Conservation (phyloP, 2,329 filamentous ascomycete genomes). For the Verticillium klebahnii region DNA sequence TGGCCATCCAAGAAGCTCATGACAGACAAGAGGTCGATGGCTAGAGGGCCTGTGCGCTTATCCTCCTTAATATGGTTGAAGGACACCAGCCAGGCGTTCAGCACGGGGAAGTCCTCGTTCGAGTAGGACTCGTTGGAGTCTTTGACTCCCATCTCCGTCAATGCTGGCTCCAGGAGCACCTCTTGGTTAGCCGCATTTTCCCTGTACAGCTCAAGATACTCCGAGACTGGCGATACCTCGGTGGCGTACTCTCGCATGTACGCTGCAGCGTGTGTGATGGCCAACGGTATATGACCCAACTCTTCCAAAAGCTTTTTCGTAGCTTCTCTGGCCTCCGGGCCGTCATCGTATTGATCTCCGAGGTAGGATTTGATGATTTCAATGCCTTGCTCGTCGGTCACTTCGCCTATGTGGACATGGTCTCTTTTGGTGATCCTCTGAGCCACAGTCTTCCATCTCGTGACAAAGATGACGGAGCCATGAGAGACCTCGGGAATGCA, state of each 20-base stretch:
- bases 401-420: neutral
- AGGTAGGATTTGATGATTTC: neutral
- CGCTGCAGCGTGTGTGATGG: neutral
- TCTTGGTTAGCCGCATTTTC: neutral
- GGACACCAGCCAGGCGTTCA: neutral
- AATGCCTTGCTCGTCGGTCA: neutral
- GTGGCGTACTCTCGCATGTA: neutral
- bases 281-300: neutral
- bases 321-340: neutral
- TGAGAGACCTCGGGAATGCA: neutral
- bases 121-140: neutral
- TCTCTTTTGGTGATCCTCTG: neutral
- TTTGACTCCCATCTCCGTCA: neutral
- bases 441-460: constrained; percentile 1
- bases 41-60: neutral
- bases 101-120: neutral
- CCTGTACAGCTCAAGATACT: neutral
- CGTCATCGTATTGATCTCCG: neutral
- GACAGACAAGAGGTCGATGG: neutral
- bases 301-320: neutral
- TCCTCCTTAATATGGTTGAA: neutral
- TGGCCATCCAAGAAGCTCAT: constrained; percentile 1
- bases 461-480: neutral
- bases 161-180: neutral
- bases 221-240: neutral